phyloP scores from a whole-genome alignment of 192 early-diverging fungal genomes.

The Chytriomyces sp. region DNA sequence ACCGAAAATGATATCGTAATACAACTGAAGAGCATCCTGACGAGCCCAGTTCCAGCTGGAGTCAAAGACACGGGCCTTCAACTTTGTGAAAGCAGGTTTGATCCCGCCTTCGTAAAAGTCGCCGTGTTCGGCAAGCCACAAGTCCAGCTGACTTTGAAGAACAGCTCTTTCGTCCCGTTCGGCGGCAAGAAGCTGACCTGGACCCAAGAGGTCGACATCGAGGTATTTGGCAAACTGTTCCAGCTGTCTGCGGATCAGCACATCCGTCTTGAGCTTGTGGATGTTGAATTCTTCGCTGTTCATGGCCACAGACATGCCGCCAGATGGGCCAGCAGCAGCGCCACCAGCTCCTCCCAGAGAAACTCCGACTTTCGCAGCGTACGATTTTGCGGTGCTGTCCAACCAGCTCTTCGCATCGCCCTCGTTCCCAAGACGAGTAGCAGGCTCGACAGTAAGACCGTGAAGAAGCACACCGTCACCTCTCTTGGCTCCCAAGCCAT shows the following conservation, averaged over 20 bases:
- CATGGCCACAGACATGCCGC: slow-evolving; percentile 64
- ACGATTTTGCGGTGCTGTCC: slow-evolving; percentile 69
- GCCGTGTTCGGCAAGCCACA: slow-evolving; percentile 91
- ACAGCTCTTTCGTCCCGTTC: slow-evolving; percentile 67
- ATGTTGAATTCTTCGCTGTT: slow-evolving; percentile 88
- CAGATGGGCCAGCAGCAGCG: slow-evolving; percentile 57
- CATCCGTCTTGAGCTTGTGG: slow-evolving; percentile 72
- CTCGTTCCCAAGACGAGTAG: slow-evolving; percentile 75
- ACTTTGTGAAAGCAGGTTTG: slow-evolving; percentile 78
- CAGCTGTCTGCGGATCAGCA: slow-evolving; percentile 76
- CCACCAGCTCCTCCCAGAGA: slow-evolving; percentile 59
- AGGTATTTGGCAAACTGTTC: slow-evolving; percentile 82
- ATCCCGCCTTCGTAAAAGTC: slow-evolving; percentile 90
- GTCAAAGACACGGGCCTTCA: slow-evolving; percentile 89
- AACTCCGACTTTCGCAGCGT: slow-evolving; percentile 75
- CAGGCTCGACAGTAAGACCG: slow-evolving; percentile 81
- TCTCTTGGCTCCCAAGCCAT: slow-evolving; percentile 78
- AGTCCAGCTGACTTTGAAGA: slow-evolving; percentile 84
- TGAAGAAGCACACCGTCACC: slow-evolving; percentile 77
- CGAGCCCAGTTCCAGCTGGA: slow-evolving; percentile 98
- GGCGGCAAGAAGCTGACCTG: slow-evolving; percentile 50
- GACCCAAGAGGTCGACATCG: slow-evolving; percentile 76
- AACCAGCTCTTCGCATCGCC: slow-evolving; percentile 82
- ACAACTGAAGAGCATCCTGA: slow-evolving; percentile 83
- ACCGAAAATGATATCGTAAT: slow-evolving; percentile 93